A percentile compares a stretch with the other conserved stretches of the same genome.
Evolutionary conservation across 148 eudicot species (phyloP).

Genomic region (Silene latifolia): DNA sequence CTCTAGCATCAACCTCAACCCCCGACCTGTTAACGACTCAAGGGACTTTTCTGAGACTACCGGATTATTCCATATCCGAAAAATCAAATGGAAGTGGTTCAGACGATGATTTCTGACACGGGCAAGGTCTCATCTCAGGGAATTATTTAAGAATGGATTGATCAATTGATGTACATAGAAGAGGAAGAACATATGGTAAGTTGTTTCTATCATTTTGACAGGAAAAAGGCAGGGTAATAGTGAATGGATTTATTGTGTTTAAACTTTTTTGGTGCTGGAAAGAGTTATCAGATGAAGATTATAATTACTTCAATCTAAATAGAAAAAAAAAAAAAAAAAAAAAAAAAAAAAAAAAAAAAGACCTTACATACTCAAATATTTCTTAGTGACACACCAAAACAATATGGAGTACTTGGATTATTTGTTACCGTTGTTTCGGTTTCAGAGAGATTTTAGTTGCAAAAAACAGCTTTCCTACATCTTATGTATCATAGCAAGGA

Average conservation of each 20-base stretch:
- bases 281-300: not conserved
- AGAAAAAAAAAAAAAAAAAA: no score
- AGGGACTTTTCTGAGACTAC: conserved; percentile 61
- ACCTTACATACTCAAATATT: no score
- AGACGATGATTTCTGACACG: conserved; percentile 32
- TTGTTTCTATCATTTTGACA: conserved; percentile 3
- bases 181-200: conserved; percentile 16
- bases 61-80: conserved; percentile 61
- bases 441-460: conserved; percentile 2
- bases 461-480: not conserved
- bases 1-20: conserved; percentile 18
- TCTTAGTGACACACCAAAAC: not conserved
- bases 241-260: conserved; percentile 18
- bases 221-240: not conserved
- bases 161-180: conserved; percentile 19
- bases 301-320: not conserved
- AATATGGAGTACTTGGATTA: not conserved
- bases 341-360: no score
- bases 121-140: not conserved
- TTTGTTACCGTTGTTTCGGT: not conserved
- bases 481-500: conserved; percentile 4
- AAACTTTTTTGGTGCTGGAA: not conserved
- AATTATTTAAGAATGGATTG: no score
- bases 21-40: conserved; percentile 37
- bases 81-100: conserved; percentile 48